Evolutionary conservation across 2,329 filamentous ascomycete genomes (phyloP).

Genomic region (Botrytis byssoidea): DNA sequence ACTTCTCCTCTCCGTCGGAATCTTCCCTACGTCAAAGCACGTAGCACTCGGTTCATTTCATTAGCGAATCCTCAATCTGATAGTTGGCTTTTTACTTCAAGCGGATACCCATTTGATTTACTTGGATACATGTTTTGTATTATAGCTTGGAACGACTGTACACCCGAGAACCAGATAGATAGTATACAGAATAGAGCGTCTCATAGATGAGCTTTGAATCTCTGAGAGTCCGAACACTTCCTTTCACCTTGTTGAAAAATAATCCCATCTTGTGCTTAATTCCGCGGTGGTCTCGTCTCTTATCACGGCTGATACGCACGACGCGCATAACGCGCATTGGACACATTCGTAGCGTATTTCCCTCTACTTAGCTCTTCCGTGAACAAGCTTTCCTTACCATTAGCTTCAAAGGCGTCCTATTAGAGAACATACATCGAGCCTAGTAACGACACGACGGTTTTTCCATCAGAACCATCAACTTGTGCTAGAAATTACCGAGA

Average conservation of each 20-base stretch:
- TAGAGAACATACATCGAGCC: not conserved
- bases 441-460: not conserved
- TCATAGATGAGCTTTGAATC: not conserved
- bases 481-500: not conserved
- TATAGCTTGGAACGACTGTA: not conserved
- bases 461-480: not conserved
- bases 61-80: not conserved
- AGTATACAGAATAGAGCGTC: not conserved
- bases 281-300: not conserved
- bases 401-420: not conserved
- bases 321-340: not conserved
- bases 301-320: not conserved
- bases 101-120: slow-evolving; percentile 4
- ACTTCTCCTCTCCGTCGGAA: not conserved
- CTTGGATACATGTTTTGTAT: not conserved
- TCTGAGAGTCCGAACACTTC: not conserved
- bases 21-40: not conserved
- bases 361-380: not conserved
- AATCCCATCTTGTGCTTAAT: not conserved
- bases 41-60: not conserved
- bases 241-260: not conserved
- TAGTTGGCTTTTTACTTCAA: slow-evolving; percentile 6
- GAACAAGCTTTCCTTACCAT: not conserved
- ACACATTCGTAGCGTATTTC: not conserved
- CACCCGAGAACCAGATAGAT: not conserved